A percentile compares a stretch with the other conserved stretches of the same genome.
Conservation (phyloP, 2,329 filamentous ascomycete species). For the Podosphaera fusca region DNA sequence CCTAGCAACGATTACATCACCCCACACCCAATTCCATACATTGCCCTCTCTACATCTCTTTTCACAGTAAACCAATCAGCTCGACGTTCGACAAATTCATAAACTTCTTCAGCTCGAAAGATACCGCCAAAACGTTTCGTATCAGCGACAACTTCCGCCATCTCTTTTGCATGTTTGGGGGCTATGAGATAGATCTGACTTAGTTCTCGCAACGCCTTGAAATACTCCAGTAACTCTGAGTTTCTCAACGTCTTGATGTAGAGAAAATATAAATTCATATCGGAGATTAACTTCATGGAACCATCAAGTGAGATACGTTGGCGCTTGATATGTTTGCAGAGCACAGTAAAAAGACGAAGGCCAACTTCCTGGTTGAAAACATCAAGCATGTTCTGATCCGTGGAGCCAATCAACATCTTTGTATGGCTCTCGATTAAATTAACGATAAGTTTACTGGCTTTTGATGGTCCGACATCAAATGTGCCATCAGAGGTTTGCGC, state of each 20-base stretch:
- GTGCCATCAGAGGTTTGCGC: constrained; percentile 19
- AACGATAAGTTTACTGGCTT: constrained; percentile 59
- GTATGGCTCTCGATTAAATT: constrained; percentile 75
- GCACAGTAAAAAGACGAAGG: constrained; percentile 65
- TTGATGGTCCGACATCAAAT: constrained; percentile 48
- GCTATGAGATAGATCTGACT: constrained; percentile 92
- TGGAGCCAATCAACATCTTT: constrained; percentile 78
- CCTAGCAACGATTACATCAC: constrained; percentile 39
- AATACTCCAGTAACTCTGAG: constrained; percentile 67
- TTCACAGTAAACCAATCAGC: constrained; percentile 91
- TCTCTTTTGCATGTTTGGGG: constrained; percentile 66
- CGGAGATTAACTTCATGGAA: constrained; percentile 78
- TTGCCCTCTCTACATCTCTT: constrained; percentile 74
- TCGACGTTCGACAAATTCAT: constrained; percentile 82
- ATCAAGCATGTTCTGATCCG: constrained; percentile 93
- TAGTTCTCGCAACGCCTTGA: constrained; percentile 72
- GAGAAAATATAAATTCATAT: constrained; percentile 82
- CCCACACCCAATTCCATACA: constrained; percentile 82
- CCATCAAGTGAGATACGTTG: constrained; percentile 80
- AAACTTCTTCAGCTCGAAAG: constrained; percentile 87
- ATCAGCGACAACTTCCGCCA: constrained; percentile 87
- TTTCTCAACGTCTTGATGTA: constrained; percentile 70
- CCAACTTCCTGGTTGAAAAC: constrained; percentile 98
- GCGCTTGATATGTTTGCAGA: constrained; percentile 95
- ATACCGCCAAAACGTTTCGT: constrained; percentile 74